phyloP scores from a whole-genome alignment of 148 eudicot genomes.

The Rhododendron simsii region DNA sequence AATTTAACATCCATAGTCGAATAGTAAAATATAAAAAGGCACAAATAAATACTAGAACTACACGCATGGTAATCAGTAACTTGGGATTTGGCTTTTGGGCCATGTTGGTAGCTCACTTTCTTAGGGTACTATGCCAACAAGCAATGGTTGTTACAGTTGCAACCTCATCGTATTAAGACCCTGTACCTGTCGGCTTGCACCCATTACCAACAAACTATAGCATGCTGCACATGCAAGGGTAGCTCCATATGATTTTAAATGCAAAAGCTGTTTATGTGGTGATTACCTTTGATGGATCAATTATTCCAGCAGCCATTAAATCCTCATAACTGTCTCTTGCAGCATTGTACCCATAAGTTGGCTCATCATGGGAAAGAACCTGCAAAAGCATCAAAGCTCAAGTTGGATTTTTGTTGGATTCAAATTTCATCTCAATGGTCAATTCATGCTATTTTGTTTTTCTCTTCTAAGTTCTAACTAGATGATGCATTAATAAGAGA shows the following conservation, averaged over 20 bases:
- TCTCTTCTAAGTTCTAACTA: not conserved
- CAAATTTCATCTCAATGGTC: not conserved
- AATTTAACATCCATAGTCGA: not conserved
- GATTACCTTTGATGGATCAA: slow-evolving; percentile 87
- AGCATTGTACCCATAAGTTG: slow-evolving; percentile 79
- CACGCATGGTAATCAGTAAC: not conserved
- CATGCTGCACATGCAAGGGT: not conserved
- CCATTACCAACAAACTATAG: not conserved
- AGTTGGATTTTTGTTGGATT: not conserved
- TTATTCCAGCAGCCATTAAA: slow-evolving; percentile 70
- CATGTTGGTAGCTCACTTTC: not conserved
- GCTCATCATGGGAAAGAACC: slow-evolving; percentile 52
- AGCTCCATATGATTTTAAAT: not conserved
- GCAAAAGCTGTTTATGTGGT: not conserved
- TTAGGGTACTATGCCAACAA: not conserved
- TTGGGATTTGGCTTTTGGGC: not conserved
- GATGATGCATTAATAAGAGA: not conserved
- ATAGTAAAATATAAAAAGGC: not conserved
- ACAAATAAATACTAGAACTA: not conserved
- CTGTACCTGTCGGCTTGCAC: not conserved
- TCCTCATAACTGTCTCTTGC: slow-evolving; percentile 68
- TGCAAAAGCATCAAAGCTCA: slow-evolving; percentile 20
- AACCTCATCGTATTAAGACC: not conserved
- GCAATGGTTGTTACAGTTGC: not conserved
- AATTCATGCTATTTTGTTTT: not conserved